phyloP scores from a whole-genome alignment of 2,329 filamentous ascomycete species.

The Pseudocercospora macadamiae region DNA sequence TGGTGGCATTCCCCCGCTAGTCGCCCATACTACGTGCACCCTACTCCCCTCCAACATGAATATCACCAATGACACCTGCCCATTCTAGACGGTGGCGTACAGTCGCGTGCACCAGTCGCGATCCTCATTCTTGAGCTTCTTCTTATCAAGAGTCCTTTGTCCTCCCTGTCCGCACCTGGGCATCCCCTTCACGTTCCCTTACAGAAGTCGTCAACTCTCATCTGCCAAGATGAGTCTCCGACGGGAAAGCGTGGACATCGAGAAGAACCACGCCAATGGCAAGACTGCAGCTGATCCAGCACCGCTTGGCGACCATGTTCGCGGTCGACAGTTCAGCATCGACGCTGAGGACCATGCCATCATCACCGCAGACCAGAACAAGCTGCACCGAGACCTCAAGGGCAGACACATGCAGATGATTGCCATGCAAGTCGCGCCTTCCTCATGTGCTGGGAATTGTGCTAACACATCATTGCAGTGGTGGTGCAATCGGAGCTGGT shows the following conservation, averaged over 20 bases:
- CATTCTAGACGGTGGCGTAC: not conserved
- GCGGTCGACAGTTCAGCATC: slow-evolving; percentile 23
- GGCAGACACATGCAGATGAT: slow-evolving; percentile 43
- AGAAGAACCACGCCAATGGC: slow-evolving; percentile 6
- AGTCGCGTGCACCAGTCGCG: not conserved
- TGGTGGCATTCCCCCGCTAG: slow-evolving; percentile 3
- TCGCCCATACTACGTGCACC: not conserved
- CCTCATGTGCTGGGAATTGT: not conserved
- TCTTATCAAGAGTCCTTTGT: not conserved
- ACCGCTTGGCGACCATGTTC: slow-evolving; percentile 18
- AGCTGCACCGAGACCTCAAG: slow-evolving; percentile 35
- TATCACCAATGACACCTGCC: slow-evolving; percentile 1
- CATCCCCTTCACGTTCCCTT: not conserved
- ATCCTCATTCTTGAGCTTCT: not conserved
- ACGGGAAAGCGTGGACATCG: slow-evolving; percentile 4
- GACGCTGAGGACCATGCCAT: slow-evolving; percentile 19
- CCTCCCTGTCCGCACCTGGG: not conserved
- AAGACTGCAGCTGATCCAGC: slow-evolving; percentile 4
- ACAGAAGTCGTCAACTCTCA: not conserved
- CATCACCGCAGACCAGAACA: slow-evolving; percentile 25
- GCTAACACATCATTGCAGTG: slow-evolving; percentile 14
- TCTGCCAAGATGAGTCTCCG: slow-evolving; percentile 5
- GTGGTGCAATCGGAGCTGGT: slow-evolving; percentile 53
- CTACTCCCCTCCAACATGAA: not conserved
- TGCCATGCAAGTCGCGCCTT: slow-evolving; percentile 30